Base-by-base conservation (phyloP, 768 basidiomycete species). In the Kwoniella dendrophila region DNA sequence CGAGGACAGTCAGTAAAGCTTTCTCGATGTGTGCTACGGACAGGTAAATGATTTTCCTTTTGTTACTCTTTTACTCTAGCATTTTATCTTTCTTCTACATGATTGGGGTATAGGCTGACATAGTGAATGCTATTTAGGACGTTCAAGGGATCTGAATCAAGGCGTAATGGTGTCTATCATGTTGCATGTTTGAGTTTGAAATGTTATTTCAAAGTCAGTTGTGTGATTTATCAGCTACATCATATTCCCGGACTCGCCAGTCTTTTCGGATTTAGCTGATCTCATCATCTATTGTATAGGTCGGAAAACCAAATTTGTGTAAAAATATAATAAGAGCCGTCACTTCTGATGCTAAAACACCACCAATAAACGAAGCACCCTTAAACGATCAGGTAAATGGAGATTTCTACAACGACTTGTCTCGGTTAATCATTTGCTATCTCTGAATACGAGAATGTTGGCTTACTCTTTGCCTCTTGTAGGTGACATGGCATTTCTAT, bases 401-500 rank as follows among this genome's bases (percentile, higher is more conserved):
- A 20, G 69, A 20, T 48, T 12, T 14, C 11, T 24, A 11, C 45
- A 11, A 10, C 14, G 26, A 24, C 30, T 22, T 8, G 7, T 49
- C 45, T 48, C 18, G 27, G 16, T 7, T 20, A 29, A 34, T 11
- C 6, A 11, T 26, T 24, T 20, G 41, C n/a, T 20, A 6, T 6
- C 12, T n/a, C 18, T 43, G 41, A 20, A 43, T 43, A 11, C 41
- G 12, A 20, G 5, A 20, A 33, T 11, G 4, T 18, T 14, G 27
- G 14, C 34, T 50, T 33, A 20, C 29, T 44, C 24, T 22, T n/a
- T 33, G 14, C 22, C 27, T 47, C 4, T 36, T 22, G 30, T 81
- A 92, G 89, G 92, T 96, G 52, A 94, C 94, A 24, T 96, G 90
- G 80, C 84, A 87, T 63, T 99, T 95, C 82, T 97, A 97, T 75